These are phyloP conservation scores for Scheffersomyces ergatensis DNA, from an alignment of 805 yeast species.

Conservation along the genomic window DNA sequence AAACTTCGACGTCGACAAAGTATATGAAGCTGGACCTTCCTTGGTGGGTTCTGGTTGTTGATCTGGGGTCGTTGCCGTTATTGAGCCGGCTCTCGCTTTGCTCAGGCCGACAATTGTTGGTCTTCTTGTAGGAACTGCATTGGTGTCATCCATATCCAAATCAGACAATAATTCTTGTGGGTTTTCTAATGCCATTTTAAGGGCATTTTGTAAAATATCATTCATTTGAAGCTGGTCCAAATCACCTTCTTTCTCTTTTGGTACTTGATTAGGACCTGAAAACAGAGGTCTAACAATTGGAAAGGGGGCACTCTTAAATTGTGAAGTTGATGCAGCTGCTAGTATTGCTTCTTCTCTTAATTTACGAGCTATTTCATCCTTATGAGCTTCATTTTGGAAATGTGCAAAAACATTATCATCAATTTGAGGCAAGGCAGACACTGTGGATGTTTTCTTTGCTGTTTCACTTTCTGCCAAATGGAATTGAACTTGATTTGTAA, in stretches of 20 bases:
- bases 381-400: constrained; percentile 32
- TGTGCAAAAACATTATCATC: constrained; percentile 36
- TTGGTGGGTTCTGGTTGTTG: not conserved
- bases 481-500: constrained; percentile 27
- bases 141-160: constrained; percentile 25
- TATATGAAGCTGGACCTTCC: not conserved
- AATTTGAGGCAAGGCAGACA: constrained; percentile 26
- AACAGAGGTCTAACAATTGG: constrained; percentile 22
- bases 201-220: constrained; percentile 73
- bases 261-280: not conserved
- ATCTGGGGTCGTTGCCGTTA: not conserved
- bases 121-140: not conserved
- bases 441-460: constrained; percentile 3
- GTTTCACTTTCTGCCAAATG: constrained; percentile 16
- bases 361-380: constrained; percentile 11
- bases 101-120: not conserved
- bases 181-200: constrained; percentile 71
- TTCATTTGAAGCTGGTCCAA: constrained; percentile 59
- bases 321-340: constrained; percentile 25
- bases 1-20: constrained; percentile 12
- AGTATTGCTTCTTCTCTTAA: constrained; percentile 1
- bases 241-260: constrained; percentile 28
- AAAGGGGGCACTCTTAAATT: constrained; percentile 55
- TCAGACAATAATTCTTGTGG: constrained; percentile 46
- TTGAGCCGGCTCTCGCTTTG: constrained; percentile 3